Evolutionary conservation across 2,329 filamentous ascomycete species (phyloP).

Genomic region (Cercospora canescens): DNA sequence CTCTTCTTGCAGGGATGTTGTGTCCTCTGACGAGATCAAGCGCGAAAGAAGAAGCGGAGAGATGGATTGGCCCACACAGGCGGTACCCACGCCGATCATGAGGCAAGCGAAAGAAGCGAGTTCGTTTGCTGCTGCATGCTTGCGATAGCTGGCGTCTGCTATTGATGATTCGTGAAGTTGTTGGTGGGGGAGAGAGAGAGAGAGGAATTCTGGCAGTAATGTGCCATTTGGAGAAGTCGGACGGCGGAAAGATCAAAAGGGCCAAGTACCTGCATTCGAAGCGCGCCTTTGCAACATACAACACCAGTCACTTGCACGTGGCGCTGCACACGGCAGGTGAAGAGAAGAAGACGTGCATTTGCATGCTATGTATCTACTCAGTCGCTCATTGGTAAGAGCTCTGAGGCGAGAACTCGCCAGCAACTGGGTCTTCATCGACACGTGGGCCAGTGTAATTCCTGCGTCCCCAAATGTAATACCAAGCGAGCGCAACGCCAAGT

Average conservation of each 20-base stretch:
- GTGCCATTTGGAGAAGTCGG: no score
- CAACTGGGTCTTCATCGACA: slow-evolving; percentile 29
- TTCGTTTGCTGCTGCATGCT: background rate
- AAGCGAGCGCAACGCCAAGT: slow-evolving; percentile 59
- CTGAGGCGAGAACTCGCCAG: background rate
- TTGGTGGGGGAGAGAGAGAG: background rate
- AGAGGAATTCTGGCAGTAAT: no score
- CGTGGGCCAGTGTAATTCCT: slow-evolving; percentile 64
- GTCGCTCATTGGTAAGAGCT: background rate
- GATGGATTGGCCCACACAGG: background rate
- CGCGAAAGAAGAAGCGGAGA: background rate
- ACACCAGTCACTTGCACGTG: background rate
- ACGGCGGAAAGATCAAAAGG: no score
- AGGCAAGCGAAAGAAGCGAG: background rate
- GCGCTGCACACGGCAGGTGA: background rate
- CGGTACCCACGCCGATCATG: background rate
- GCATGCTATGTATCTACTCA: background rate
- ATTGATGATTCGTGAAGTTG: background rate
- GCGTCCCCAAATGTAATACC: slow-evolving; percentile 71
- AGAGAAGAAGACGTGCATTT: background rate
- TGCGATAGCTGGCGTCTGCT: background rate
- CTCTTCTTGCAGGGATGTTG: background rate
- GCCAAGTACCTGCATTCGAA: no score
- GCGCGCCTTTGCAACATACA: no score
- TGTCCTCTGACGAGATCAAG: background rate